These are phyloP conservation scores for Nannizziopsis arthrosporioides DNA, from an alignment of 2,329 filamentous ascomycete genomes.

Conservation along the genomic window DNA sequence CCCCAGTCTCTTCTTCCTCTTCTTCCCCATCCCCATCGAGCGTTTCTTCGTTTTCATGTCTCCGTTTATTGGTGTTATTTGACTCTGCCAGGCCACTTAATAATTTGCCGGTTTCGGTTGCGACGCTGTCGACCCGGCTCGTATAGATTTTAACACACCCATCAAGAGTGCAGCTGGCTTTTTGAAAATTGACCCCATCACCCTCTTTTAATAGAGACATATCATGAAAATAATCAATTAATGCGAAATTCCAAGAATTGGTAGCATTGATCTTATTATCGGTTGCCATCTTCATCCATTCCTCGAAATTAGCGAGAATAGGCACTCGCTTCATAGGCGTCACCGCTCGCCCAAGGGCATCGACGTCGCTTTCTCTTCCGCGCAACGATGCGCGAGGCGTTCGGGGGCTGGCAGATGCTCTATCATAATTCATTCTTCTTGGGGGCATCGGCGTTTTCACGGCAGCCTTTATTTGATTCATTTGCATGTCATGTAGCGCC, in stretches of 20 bases:
- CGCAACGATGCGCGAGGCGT: constrained; percentile 37
- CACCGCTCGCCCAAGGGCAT: constrained; percentile 59
- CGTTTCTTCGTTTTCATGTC: constrained; percentile 49
- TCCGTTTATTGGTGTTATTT: constrained; percentile 56
- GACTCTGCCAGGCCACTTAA: constrained; percentile 79
- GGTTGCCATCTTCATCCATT: constrained; percentile 99
- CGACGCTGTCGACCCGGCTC: constrained; percentile 93
- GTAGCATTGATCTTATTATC: constrained; percentile 98
- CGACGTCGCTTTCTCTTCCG: constrained; percentile 39
- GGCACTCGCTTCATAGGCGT: constrained; percentile 95
- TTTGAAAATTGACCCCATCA: constrained; percentile 95
- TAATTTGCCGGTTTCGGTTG: constrained; percentile 90
- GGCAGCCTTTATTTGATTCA: constrained; percentile 80
- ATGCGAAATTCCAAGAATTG: constrained; percentile 99
- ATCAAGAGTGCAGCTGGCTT: constrained; percentile 92
- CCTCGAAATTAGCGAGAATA: constrained; percentile 93
- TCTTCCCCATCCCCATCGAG: constrained; percentile 50
- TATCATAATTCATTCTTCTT: constrained; percentile 27
- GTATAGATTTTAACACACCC: constrained; percentile 99
- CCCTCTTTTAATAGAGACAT: constrained; percentile 96
- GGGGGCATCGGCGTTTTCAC: constrained; percentile 20
- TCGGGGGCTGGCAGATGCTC: constrained; percentile 36
- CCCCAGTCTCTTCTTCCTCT: constrained; percentile 38
- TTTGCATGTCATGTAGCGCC: constrained; percentile 76
- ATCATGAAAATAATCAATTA: constrained; percentile 99